A percentile compares a stretch with the other conserved stretches of the same genome.
Conservation (phyloP, 164 flowering plant genomes). For the Vitis cinerea region DNA sequence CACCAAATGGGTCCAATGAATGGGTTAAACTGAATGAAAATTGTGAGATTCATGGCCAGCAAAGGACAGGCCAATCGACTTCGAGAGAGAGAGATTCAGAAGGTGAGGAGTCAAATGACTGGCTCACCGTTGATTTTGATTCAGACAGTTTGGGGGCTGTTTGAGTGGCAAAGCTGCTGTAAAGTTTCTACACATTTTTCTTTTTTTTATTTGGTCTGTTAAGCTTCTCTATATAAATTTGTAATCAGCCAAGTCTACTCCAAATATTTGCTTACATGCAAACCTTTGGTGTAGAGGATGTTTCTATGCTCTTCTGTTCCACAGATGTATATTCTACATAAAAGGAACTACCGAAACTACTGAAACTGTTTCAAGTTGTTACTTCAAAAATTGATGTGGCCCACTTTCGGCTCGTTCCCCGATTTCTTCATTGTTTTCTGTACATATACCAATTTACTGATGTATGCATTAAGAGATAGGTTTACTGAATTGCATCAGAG, state of each 20-base stretch:
- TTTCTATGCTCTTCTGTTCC: neutral
- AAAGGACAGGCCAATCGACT: slow-evolving; percentile 21
- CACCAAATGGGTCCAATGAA: slow-evolving; percentile 38
- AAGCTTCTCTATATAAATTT: neutral
- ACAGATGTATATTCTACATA: neutral
- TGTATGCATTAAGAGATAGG: neutral
- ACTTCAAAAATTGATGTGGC: too few relatives aligned
- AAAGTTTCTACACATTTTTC: slow-evolving; percentile 14
- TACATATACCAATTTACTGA: too few relatives aligned
- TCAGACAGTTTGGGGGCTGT: slow-evolving; percentile 21
- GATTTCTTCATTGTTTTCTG: too few relatives aligned
- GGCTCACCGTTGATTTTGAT: slow-evolving; percentile 58
- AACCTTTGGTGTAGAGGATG: neutral
- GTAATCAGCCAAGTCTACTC: neutral
- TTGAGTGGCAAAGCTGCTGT: slow-evolving; percentile 22
- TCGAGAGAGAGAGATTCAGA: slow-evolving; percentile 48
- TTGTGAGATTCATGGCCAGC: slow-evolving; percentile 23
- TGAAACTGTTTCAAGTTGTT: neutral
- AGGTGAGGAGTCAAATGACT: slow-evolving; percentile 56
- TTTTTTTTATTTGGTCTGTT: neutral
- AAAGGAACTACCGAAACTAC: neutral
- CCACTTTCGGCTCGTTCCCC: neutral
- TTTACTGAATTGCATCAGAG: too few relatives aligned
- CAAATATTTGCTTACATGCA: neutral
- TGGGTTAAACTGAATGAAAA: slow-evolving; percentile 50